Evolutionary conservation across 2,329 filamentous ascomycete genomes (phyloP).

Genomic region (Fusarium goolgardi): DNA sequence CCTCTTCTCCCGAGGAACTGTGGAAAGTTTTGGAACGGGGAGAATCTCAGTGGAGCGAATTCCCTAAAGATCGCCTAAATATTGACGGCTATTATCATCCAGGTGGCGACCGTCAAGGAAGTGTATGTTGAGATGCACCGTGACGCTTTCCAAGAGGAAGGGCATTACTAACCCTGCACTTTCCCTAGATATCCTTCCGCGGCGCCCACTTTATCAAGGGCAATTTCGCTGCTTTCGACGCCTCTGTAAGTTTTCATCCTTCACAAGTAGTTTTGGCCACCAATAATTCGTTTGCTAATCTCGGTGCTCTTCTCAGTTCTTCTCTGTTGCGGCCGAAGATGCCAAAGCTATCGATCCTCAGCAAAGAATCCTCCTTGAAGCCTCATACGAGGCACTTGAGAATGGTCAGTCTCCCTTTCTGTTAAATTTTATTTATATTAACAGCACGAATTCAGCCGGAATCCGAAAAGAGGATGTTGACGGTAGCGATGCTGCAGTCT

Average conservation of each 20-base stretch:
- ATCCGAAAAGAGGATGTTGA: conserved; percentile 58
- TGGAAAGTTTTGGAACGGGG: conserved; percentile 61
- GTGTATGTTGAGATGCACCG: conserved; percentile 51
- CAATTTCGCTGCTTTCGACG: conserved; percentile 61
- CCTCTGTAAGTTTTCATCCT: conserved; percentile 51
- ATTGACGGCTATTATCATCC: conserved; percentile 66
- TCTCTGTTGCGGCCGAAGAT: conserved; percentile 61
- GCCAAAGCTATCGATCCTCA: conserved; percentile 66
- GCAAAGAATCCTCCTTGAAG: conserved; percentile 63
- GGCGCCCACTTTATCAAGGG: conserved; percentile 64
- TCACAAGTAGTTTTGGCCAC: no score
- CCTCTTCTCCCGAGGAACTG: conserved; percentile 56
- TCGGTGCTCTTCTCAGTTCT: conserved; percentile 57
- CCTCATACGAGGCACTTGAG: conserved; percentile 63
- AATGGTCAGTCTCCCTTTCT: conserved; percentile 52
- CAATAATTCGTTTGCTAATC: not conserved
- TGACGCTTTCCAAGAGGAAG: not conserved
- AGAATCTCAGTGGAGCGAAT: conserved; percentile 61
- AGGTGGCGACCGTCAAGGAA: conserved; percentile 60
- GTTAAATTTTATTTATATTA: not conserved
- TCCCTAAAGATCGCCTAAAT: conserved; percentile 62
- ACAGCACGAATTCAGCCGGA: conserved; percentile 52
- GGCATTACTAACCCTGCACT: conserved; percentile 15
- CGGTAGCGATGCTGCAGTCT: conserved; percentile 60
- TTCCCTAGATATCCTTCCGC: conserved; percentile 57